Percentiles rank a stretch among this genome's conserved stretches.
Evolutionary conservation across 129 eudicot genomes (phyloP).

Genomic region (Centella asiatica): DNA sequence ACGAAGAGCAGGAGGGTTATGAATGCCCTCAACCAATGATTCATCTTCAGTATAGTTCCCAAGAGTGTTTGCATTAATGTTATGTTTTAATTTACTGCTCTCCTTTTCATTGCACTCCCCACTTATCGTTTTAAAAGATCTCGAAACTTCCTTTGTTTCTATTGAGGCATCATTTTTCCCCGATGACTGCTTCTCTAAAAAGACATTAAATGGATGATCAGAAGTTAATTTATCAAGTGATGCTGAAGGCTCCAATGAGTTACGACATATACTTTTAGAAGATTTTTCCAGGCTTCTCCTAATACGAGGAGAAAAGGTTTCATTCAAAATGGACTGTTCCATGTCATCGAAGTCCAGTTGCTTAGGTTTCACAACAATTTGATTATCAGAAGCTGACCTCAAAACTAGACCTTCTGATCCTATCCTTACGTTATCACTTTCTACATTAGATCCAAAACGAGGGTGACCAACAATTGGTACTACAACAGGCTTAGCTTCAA

Average conservation of each 20-base stretch:
- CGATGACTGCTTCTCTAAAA: slow-evolving; percentile 21
- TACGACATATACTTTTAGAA: slow-evolving; percentile 13
- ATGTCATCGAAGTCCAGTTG: slow-evolving; percentile 44
- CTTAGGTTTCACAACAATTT: slow-evolving; percentile 40
- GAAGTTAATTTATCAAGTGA: slow-evolving; percentile 27
- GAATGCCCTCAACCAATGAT: slow-evolving; percentile 11
- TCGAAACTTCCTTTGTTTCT: slow-evolving; percentile 11
- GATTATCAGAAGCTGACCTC: slow-evolving; percentile 25
- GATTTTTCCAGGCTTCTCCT: slow-evolving; percentile 29
- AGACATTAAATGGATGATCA: neutral
- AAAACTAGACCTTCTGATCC: slow-evolving; percentile 31
- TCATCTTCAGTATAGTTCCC: slow-evolving; percentile 20
- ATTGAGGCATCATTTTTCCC: slow-evolving; percentile 13
- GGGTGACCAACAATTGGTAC: slow-evolving; percentile 20
- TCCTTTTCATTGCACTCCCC: slow-evolving; percentile 16
- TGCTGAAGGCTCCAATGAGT: slow-evolving; percentile 20
- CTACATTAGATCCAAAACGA: slow-evolving; percentile 23
- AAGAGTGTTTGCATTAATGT: slow-evolving; percentile 11
- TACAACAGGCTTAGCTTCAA: slow-evolving; percentile 18
- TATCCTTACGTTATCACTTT: slow-evolving; percentile 12
- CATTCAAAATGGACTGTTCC: slow-evolving; percentile 29
- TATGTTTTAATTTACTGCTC: slow-evolving; percentile 9
- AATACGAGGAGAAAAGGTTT: slow-evolving; percentile 10
- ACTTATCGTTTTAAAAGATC: slow-evolving; percentile 5
- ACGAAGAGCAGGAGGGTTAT: slow-evolving; percentile 13